Base-by-base conservation (phyloP, 345 rosid genomes). In the Erucastrum elatum region DNA sequence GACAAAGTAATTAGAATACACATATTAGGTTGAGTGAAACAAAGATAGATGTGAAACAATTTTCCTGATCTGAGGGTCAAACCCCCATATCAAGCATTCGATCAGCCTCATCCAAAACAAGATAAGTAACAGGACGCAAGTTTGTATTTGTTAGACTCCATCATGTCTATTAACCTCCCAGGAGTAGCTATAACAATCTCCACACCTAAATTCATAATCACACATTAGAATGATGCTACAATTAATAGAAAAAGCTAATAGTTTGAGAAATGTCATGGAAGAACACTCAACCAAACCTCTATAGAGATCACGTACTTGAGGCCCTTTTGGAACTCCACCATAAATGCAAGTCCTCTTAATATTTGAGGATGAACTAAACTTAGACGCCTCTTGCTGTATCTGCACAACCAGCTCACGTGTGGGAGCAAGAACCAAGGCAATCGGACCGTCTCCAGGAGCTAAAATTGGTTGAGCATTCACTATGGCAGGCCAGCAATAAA, bases 391-490 rank as follows among this genome's bases (percentile, higher is more conserved):
- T 84, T 91, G 97, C 83, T 96, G 99, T 82, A 96, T 96, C 84
- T 96, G 99, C 68, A 96, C 99, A 64, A 98, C 99, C 81, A 96
- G 95, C 82, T 96, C 99, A 39, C 99, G 96, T n/a, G 99, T 96
- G 1, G 99, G 99, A 81, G 99, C 99, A 74, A 96, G 88, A 77
- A 91, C 98, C 87, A 96, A 85, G 55, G 93, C 99, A 53, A 96
- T 93, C 61, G 99, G 99, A 6, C 99, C 98, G 78, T 96, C 99
- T 13, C 97, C 99, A 67, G 87, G 90, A 71, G 98, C 99, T 96
- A 96, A 84, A 80, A 93, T 86, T 34, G 99, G 99, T 64, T 96
- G 99, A 16, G 99, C 97, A 77, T 96, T 93, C 17, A 96, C 98
- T 75, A 96, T 96, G n/a, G 99, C 96, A 63, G 99, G 98, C 75